Evolutionary conservation across 1,139 yeast species (phyloP).

Genomic region (Saccharomyces uvarum): DNA sequence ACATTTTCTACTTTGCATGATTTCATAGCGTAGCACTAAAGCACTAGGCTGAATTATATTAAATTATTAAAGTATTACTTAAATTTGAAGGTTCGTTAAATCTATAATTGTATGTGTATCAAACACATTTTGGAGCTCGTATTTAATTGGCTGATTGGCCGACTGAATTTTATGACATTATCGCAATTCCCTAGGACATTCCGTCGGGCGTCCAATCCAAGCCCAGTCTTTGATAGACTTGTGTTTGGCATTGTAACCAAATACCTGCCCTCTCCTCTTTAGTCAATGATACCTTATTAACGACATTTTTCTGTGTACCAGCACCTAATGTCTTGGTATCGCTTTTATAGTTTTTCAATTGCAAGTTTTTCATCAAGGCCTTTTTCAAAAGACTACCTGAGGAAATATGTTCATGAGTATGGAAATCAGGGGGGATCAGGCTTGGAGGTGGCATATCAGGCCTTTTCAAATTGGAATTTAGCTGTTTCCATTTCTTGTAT

Average conservation of each 20-base stretch:
- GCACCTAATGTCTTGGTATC: conserved; percentile 4
- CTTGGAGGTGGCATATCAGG: conserved; percentile 32
- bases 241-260: conserved; percentile 55
- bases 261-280: conserved; percentile 48
- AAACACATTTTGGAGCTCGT: neutral
- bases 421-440: conserved; percentile 15
- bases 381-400: conserved; percentile 20
- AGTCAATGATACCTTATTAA: conserved; percentile 33
- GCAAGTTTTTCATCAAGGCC: conserved; percentile 25
- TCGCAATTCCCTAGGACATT: neutral
- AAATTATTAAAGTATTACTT: neutral
- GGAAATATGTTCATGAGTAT: conserved; percentile 3
- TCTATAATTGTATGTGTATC: neutral
- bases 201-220: conserved; percentile 53
- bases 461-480: conserved; percentile 21
- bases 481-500: conserved; percentile 35
- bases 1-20: neutral
- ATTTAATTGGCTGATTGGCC: neutral
- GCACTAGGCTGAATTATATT: neutral
- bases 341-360: conserved; percentile 11
- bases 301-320: neutral
- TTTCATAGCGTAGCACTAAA: neutral
- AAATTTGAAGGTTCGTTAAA: neutral
- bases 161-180: neutral
- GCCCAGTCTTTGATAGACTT: conserved; percentile 48